Base-by-base conservation (phyloP, 2,329 filamentous ascomycete genomes). In the Stagonosporopsis vannaccii region DNA sequence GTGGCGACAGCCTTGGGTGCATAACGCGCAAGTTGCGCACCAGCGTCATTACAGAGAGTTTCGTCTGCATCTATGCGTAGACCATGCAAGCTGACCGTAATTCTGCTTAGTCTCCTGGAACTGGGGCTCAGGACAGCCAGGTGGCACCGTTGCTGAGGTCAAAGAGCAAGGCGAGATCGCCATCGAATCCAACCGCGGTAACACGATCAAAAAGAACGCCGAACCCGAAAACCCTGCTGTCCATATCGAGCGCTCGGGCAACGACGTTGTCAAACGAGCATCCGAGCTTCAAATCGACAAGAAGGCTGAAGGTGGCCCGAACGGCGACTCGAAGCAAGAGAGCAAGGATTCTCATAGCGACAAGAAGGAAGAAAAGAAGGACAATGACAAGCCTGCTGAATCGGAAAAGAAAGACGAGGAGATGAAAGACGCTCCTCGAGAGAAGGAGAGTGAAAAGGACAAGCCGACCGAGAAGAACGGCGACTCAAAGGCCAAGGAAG, bases 231-330 rank as follows among this genome's bases (percentile, higher is more conserved):
- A 89, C 61, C 86, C 85, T 2, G 87, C 86, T 28, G 83, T 89
- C 6, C 82, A 83, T 60, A 75, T 89, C 64, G 79, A 80, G 64
- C 80, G 85, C 41, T 77, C 80, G 13, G 86, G 86, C 43, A 87
- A 88, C 65, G 86, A 89, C 70, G 85, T 88, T 19, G 85, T 87
- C 48, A 88, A 89, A 77, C 80, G 80, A 59, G 84, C 85, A 12
- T 83, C 80, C 39, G 86, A 89, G 74, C 76, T 88, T 25, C 80
- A 82, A 3, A 78, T 88, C 30, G 84, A 87, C 53, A 69, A 82
- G 63, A 75, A 75, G 63, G 71, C 71, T 36, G 67, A 70, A 26
- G 73, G 68, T 17, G 36, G 19, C 26, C 72, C 75, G 37, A 75
- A 79, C 52, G 71, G 77, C 57, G 71, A 70, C 19, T 55, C 65